phyloP scores from a whole-genome alignment of 106 monocot genomes.

The Amphibolis antarctica region DNA sequence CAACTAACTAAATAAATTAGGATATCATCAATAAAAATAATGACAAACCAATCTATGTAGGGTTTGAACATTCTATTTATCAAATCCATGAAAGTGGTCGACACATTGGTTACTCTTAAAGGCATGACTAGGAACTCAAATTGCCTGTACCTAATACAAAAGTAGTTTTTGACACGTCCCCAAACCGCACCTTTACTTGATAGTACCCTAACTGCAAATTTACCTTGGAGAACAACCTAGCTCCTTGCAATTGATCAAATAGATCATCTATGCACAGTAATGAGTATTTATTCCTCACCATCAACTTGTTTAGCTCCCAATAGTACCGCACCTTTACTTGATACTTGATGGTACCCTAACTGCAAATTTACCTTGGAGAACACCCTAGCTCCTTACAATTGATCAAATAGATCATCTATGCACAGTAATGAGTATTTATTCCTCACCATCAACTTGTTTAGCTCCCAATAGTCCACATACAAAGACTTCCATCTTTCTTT shows the following conservation, averaged over 20 bases:
- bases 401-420: too few species aligned
- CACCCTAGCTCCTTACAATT: too few species aligned
- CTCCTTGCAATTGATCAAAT: not conserved
- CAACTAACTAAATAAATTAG: not conserved
- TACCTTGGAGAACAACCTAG: not conserved
- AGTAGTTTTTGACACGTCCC: not conserved
- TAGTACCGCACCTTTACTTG: too few species aligned
- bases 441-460: not conserved
- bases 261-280: conserved; percentile 5
- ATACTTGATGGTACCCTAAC: too few species aligned
- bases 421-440: conserved; percentile 5
- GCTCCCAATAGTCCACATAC: not conserved
- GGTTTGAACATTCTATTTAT: not conserved
- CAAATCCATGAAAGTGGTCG: not conserved
- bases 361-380: too few species aligned
- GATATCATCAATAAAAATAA: not conserved
- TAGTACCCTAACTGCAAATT: not conserved
- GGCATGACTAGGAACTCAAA: not conserved
- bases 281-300: too few species aligned
- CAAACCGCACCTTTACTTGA: not conserved
- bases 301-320: too few species aligned
- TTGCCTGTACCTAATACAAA: not conserved
- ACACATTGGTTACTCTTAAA: not conserved
- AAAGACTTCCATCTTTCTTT: not conserved
- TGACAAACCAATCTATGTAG: not conserved